Evolutionary conservation across 768 basidiomycete species (phyloP).

Genomic region (Erythrobasidium yunnanense): DNA sequence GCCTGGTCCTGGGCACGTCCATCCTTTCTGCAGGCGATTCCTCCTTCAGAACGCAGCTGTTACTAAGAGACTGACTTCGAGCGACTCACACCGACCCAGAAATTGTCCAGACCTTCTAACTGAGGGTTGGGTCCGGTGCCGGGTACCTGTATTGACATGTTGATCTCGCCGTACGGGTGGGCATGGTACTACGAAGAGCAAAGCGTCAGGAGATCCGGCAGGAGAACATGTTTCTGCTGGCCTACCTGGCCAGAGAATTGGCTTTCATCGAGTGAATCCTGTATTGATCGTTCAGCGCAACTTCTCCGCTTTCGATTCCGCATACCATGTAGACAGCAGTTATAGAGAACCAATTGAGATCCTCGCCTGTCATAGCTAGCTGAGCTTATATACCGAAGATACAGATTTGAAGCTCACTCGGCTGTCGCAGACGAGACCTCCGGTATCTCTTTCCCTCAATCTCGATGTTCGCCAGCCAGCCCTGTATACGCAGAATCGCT

Average conservation of each 20-base stretch:
- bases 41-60: neutral
- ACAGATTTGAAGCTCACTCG: neutral
- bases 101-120: constrained; percentile 1
- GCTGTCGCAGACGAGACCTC: constrained; percentile 8
- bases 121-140: constrained; percentile 13
- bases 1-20: constrained; percentile 15
- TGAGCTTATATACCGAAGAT: neutral
- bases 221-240: neutral
- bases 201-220: neutral
- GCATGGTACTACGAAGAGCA: constrained; percentile 3
- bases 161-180: constrained; percentile 16
- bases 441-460: constrained; percentile 7
- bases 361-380: constrained; percentile 1
- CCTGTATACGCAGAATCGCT: neutral
- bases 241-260: constrained; percentile 4
- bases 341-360: constrained; percentile 18
- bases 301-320: too few relatives aligned
- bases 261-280: constrained; percentile 3
- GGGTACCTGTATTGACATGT: constrained; percentile 18
- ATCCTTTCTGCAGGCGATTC: neutral
- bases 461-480: constrained; percentile 8
- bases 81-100: constrained; percentile 3
- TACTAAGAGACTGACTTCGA: neutral
- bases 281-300: too few relatives aligned
- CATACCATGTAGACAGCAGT: constrained; percentile 18